Base-by-base conservation (phyloP, 2,329 filamentous ascomycete genomes). In the Didymella segeticola region DNA sequence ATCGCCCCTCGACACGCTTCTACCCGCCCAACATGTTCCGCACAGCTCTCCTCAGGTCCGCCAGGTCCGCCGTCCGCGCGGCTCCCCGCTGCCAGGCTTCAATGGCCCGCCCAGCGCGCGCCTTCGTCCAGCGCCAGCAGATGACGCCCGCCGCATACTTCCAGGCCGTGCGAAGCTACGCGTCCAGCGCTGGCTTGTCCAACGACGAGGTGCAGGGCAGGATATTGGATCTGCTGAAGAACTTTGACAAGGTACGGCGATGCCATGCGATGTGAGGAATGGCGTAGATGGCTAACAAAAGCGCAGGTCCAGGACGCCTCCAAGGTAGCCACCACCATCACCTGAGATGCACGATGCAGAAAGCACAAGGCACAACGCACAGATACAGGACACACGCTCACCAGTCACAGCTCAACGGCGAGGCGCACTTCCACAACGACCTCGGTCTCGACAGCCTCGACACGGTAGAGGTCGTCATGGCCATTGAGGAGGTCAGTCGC, bases 401-500 rank as follows among this genome's bases (percentile, higher is more conserved):
- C 56, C 22, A 25, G 37, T 31, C 49, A 56, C 69, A 98, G 93
- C 91, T 99, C 76, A 91, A 87, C 72, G 80, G 86, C 61, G 83
- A 82, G 47, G 89, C 93, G 55, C 93, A 98, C 85, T 99, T 99
- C 81, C 85, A 91, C 75, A 98, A 97, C 78, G 93, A 99, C 80
- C 89, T 99, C 62, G 95, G 93, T 64, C 83, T 99, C 71, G 95
- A 99, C 83, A 96, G 90, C 80, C 86, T 99, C 78, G 95, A 99
- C 78, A 97, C 95, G 61, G 95, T 99, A 62, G 95, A 99, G 84
- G 95, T 99, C 66, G 95, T 99, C 70, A 99, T 99, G 95, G 95
- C 95, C 65, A 98, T 99, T 80, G 95, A 99, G 86, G 95, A 99
- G 88, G 89, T 92, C 79, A 62, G 78, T 67, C 49, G 61, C 53